These are phyloP conservation scores for Pythium phragmitis DNA, from an alignment of 352 stramenopile species.

Conservation along the genomic window DNA sequence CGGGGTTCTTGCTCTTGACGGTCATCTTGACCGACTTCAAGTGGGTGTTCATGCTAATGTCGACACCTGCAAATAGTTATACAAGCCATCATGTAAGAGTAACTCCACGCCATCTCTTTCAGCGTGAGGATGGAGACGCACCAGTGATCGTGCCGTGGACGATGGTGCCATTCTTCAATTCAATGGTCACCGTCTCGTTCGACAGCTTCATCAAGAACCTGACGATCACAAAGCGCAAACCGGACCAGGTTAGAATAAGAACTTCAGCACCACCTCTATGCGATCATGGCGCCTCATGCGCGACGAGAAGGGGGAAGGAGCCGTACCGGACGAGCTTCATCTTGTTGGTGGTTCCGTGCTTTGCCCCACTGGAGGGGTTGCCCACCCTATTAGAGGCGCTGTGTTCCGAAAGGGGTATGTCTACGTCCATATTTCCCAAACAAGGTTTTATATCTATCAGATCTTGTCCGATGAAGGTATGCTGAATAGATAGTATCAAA, in stretches of 20 bases:
- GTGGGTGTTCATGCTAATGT: conserved; percentile 99
- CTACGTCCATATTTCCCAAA: not conserved
- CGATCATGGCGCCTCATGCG: not conserved
- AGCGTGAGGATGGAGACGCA: conserved; percentile 27
- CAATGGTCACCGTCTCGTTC: conserved; percentile 99
- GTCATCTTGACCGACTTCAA: conserved; percentile 98
- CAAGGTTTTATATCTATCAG: too few species aligned
- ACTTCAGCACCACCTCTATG: not conserved
- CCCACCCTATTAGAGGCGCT: conserved; percentile 5
- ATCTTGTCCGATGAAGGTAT: not conserved
- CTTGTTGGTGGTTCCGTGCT: conserved; percentile 23
- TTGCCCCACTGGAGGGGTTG: conserved; percentile 7
- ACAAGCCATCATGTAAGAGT: not conserved
- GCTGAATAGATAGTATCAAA: not conserved
- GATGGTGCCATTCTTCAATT: conserved; percentile 99
- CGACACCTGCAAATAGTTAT: conserved; percentile 78
- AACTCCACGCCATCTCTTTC: not conserved
- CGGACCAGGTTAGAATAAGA: not conserved
- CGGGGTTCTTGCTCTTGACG: conserved; percentile 97
- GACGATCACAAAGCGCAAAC: conserved; percentile 2
- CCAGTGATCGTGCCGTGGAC: conserved; percentile 97
- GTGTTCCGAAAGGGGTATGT: not conserved
- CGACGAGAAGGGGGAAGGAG: not conserved
- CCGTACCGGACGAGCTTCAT: conserved; percentile 49
- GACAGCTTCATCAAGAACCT: conserved; percentile 99